phyloP scores from a whole-genome alignment of 768 basidiomycete genomes.

The Boletus subparvulus region DNA sequence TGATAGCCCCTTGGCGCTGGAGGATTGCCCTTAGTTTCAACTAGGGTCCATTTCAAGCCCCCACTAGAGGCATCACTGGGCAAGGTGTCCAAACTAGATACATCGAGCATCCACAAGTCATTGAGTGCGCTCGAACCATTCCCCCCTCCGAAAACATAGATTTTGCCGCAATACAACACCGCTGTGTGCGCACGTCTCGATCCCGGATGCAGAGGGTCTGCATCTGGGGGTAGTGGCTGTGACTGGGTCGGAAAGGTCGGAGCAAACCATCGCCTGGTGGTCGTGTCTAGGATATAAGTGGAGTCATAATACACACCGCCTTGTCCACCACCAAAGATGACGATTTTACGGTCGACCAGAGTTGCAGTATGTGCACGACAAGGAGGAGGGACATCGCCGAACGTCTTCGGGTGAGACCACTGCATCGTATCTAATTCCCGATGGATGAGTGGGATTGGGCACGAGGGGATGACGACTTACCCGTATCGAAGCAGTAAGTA shows the following conservation, averaged over 20 bases:
- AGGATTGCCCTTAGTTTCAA: slow-evolving; percentile 55
- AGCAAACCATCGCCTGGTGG: slow-evolving; percentile 61
- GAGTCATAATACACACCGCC: slow-evolving; percentile 80
- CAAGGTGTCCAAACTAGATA: slow-evolving; percentile 40
- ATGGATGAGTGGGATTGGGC: background rate
- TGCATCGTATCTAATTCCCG: slow-evolving; percentile 72
- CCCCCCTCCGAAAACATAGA: slow-evolving; percentile 93
- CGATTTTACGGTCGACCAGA: slow-evolving; percentile 73
- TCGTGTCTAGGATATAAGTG: slow-evolving; percentile 81
- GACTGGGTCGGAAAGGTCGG: slow-evolving; percentile 37
- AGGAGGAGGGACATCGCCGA: slow-evolving; percentile 78
- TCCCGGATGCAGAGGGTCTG: slow-evolving; percentile 42
- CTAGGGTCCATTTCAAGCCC: slow-evolving; percentile 54
- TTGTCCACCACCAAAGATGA: slow-evolving; percentile 86
- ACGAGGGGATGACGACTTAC: slow-evolving; percentile 36
- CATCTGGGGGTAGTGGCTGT: slow-evolving; percentile 1
- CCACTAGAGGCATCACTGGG: slow-evolving; percentile 8
- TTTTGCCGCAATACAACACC: slow-evolving; percentile 64
- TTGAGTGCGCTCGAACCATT: slow-evolving; percentile 86
- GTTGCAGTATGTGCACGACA: slow-evolving; percentile 89
- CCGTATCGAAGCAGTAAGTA: slow-evolving; percentile 83
- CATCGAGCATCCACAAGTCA: slow-evolving; percentile 87
- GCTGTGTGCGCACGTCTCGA: slow-evolving; percentile 88
- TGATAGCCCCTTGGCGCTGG: slow-evolving; percentile 85
- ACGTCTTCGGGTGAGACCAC: slow-evolving; percentile 77